Conservation (phyloP, 352 stramenopile species). For the Thraustochytrium sp. region DNA sequence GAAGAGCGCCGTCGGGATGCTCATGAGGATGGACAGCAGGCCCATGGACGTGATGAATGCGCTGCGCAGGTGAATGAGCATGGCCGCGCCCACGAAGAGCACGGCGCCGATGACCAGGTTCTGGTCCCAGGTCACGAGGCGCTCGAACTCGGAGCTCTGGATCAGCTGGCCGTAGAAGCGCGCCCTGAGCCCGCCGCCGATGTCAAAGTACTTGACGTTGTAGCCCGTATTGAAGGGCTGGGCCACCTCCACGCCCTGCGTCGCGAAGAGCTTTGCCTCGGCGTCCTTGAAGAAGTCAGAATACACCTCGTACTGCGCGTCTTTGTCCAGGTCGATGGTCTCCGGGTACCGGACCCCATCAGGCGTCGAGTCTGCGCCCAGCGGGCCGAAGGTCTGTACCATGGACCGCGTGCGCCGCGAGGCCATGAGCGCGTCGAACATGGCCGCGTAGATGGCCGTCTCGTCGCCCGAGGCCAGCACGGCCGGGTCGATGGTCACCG, state of each 20-base stretch:
- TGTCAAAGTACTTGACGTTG: background rate
- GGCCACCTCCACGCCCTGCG: background rate
- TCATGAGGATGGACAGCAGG: conserved; percentile 57
- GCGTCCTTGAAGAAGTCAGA: conserved; percentile 3
- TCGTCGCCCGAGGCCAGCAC: background rate
- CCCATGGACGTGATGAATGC: conserved; percentile 56
- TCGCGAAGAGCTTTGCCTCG: background rate
- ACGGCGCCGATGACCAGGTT: conserved; percentile 46
- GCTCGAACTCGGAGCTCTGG: background rate
- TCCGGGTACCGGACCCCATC: background rate
- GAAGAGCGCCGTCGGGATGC: conserved; percentile 57
- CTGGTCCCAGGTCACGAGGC: conserved; percentile 7
- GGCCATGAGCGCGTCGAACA: background rate
- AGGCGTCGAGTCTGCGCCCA: conserved; percentile 32
- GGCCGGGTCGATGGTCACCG: background rate
- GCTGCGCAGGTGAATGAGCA: conserved; percentile 52
- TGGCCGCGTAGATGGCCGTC: no score
- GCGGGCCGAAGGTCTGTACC: background rate
- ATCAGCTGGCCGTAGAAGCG: conserved; percentile 8
- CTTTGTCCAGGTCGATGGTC: conserved; percentile 3
- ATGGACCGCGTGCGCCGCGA: background rate
- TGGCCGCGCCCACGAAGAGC: conserved; percentile 55
- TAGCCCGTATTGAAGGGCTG: conserved; percentile 12
- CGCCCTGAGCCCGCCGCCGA: conserved; percentile 17
- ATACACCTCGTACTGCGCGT: background rate